Percentiles rank a stretch among this genome's conserved stretches.
These are phyloP conservation scores for Fusarium avenaceum DNA, from an alignment of 2,329 filamentous ascomycete genomes.

Conservation along the genomic window DNA sequence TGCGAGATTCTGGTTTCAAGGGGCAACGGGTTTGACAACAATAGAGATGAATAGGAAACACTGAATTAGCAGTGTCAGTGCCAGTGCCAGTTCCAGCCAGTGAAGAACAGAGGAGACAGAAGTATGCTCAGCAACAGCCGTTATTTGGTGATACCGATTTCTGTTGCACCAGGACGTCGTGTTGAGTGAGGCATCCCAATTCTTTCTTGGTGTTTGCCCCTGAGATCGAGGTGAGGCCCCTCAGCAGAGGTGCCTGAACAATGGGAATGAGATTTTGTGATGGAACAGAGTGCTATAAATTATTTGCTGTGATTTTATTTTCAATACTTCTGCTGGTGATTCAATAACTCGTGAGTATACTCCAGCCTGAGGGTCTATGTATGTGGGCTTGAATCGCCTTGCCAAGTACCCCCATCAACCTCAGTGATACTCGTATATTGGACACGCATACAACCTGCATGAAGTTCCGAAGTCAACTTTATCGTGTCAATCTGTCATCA, in stretches of 20 bases:
- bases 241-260: background rate
- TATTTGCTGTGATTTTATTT: background rate
- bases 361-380: no score
- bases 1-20: conserved; percentile 28
- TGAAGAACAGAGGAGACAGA: background rate
- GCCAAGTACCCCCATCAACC: no score
- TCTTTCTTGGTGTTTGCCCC: conserved; percentile 33
- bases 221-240: conserved; percentile 16
- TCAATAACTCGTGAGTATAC: no score
- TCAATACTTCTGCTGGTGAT: background rate
- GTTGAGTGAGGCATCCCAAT: conserved; percentile 31
- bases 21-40: conserved; percentile 34
- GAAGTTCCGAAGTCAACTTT: background rate
- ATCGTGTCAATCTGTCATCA: rapidly evolving
- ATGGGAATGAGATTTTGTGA: background rate
- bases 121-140: conserved; percentile 25
- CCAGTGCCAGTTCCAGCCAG: background rate
- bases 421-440: background rate
- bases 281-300: background rate
- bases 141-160: conserved; percentile 30
- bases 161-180: conserved; percentile 34
- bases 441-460: background rate
- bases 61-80: background rate
- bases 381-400: no score
- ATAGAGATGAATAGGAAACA: conserved; percentile 13